Percentiles rank a stretch among this genome's conserved stretches.
phyloP scores from a whole-genome alignment of 208 protist genomes.

The Acanthamoeba sp. region DNA sequence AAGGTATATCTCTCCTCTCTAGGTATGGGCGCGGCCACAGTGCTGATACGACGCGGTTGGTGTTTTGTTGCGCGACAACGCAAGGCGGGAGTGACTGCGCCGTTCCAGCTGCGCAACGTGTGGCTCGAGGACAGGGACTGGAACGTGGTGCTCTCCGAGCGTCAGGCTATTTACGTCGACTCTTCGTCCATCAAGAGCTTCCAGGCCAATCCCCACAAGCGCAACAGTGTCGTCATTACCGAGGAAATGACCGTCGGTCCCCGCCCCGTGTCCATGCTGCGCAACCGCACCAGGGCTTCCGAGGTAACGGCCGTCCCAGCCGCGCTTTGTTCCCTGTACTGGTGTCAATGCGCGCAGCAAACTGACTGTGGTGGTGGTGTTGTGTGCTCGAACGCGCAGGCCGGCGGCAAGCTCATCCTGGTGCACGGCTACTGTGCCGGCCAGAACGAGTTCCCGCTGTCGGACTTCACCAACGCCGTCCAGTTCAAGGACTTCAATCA shows the following conservation, averaged over 20 bases:
- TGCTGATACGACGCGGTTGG: too few species aligned
- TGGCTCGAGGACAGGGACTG: constrained; percentile 38
- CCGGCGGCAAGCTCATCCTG: constrained; percentile 42
- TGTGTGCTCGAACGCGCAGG: not conserved
- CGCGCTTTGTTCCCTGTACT: not conserved
- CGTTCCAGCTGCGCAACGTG: constrained; percentile 53
- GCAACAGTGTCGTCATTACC: constrained; percentile 13
- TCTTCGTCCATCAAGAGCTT: not conserved
- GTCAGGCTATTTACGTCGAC: not conserved
- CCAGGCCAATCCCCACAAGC: not conserved
- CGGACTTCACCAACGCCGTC: constrained; percentile 70
- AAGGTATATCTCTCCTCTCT: not conserved
- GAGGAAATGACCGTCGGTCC: constrained; percentile 57
- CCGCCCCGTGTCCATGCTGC: not conserved
- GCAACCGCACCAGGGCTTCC: too few species aligned
- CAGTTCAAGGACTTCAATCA: constrained; percentile 58
- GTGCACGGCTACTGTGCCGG: constrained; percentile 79
- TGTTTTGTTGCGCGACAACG: not conserved
- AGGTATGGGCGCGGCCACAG: too few species aligned
- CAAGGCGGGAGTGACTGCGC: not conserved
- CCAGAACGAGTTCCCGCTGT: constrained; percentile 38
- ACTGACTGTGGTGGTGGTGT: too few species aligned
- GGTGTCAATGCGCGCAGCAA: too few species aligned
- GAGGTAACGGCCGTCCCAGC: not conserved
- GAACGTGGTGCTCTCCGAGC: constrained; percentile 46